Conservation (phyloP, 2,329 filamentous ascomycete species). For the Dactylonectria macrodidyma region DNA sequence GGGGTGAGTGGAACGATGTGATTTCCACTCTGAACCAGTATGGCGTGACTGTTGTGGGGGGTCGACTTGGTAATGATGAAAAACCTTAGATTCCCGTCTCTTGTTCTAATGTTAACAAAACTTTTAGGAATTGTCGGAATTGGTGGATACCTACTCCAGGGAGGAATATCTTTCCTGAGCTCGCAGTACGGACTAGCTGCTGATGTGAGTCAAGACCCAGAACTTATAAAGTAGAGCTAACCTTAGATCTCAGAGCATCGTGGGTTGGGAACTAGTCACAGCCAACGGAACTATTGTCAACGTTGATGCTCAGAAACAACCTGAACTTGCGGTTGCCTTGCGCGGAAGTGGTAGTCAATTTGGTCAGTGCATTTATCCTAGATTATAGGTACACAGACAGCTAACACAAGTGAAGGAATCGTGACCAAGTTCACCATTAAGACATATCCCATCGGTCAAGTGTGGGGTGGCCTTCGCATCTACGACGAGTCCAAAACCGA, state of each 20-base stretch:
- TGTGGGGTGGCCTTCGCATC: conserved; percentile 56
- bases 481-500: conserved; percentile 49
- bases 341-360: conserved; percentile 49
- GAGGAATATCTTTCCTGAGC: conserved; percentile 49
- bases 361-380: conserved; percentile 36
- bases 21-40: conserved; percentile 51
- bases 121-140: conserved; percentile 47
- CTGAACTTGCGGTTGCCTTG: conserved; percentile 47
- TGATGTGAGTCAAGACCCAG: conserved; percentile 39
- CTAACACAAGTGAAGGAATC: conserved; percentile 45
- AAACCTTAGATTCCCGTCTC: not conserved
- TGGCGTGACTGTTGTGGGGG: conserved; percentile 53
- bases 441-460: conserved; percentile 50
- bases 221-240: not conserved
- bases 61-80: conserved; percentile 41
- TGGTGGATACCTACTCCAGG: conserved; percentile 47
- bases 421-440: conserved; percentile 52
- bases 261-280: conserved; percentile 47
- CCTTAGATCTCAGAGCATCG: conserved; percentile 32
- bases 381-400: not conserved
- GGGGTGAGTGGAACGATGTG: conserved; percentile 58
- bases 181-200: conserved; percentile 48
- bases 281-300: conserved; percentile 45
- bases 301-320: conserved; percentile 44
- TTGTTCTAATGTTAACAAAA: not conserved